Conservation (phyloP, 78 protist genomes). For the Dictyostelium purpureum region DNA sequence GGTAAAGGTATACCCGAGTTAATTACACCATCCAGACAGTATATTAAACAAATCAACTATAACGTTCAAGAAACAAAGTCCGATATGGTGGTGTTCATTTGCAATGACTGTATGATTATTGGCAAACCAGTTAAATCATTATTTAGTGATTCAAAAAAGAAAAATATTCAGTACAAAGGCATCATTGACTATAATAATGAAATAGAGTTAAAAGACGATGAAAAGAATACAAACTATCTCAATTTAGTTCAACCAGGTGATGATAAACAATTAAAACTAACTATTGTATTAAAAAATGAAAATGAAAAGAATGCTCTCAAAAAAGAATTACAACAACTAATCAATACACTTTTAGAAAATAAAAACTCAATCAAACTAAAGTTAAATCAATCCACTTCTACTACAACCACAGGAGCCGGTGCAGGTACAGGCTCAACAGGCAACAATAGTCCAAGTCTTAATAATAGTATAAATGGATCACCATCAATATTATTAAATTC, state of each 20-base stretch:
- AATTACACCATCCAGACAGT: slow-evolving; percentile 6
- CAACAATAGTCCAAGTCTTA: background rate
- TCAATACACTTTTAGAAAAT: background rate
- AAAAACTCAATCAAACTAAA: background rate
- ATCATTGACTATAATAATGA: background rate
- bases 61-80: background rate
- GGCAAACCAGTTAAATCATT: slow-evolving; percentile 8
- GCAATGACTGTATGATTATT: slow-evolving; percentile 15
- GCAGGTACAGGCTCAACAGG: background rate
- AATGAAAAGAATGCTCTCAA: background rate
- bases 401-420: background rate
- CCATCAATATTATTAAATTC: too few relatives aligned
- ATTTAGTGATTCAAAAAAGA: background rate
- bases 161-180: slow-evolving; percentile 29
- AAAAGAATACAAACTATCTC: too few relatives aligned
- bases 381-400: background rate
- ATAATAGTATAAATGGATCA: background rate
- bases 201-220: background rate
- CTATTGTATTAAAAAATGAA: background rate
- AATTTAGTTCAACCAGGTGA: too few relatives aligned
- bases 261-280: too few relatives aligned
- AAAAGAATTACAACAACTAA: background rate
- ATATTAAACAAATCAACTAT: background rate
- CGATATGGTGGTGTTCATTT: background rate
- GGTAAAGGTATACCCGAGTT: slow-evolving; percentile 15